phyloP scores from a whole-genome alignment of 2,329 filamentous ascomycete genomes.

The Huntiella omanensis region DNA sequence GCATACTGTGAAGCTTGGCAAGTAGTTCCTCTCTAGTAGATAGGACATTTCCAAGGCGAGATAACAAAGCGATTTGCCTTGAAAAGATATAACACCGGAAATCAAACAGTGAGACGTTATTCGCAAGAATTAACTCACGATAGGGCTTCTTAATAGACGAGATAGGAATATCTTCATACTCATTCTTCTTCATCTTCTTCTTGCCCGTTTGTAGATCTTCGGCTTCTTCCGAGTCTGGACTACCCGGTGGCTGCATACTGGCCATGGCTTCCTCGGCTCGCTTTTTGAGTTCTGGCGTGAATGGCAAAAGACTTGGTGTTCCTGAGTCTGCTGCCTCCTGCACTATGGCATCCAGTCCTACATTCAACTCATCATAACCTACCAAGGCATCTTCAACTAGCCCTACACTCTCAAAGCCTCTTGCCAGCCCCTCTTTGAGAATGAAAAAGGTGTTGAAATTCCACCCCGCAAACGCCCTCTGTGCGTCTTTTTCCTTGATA shows the following conservation, averaged over 20 bases:
- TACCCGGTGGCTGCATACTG: neutral
- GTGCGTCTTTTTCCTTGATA: constrained; percentile 81
- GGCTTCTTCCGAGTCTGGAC: constrained; percentile 22
- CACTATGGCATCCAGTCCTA: constrained; percentile 68
- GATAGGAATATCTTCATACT: constrained; percentile 33
- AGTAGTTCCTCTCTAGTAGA: constrained; percentile 43
- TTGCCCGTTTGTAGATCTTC: constrained; percentile 31
- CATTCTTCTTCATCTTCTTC: constrained; percentile 17
- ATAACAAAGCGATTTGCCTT: constrained; percentile 63
- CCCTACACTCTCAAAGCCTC: constrained; percentile 90
- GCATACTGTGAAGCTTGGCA: constrained; percentile 41
- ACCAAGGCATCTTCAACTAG: constrained; percentile 88
- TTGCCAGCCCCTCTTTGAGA: constrained; percentile 81
- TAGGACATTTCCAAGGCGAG: constrained; percentile 62
- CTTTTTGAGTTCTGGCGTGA: constrained; percentile 54
- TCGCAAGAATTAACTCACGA: constrained; percentile 76
- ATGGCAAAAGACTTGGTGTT: constrained; percentile 43
- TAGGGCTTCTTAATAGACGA: constrained; percentile 59
- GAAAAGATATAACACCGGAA: constrained; percentile 89
- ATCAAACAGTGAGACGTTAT: constrained; percentile 90
- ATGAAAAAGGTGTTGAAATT: constrained; percentile 99
- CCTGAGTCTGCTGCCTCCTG: constrained; percentile 48
- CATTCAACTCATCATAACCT: constrained; percentile 82
- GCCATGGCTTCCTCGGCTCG: constrained; percentile 24
- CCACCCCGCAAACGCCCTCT: constrained; percentile 79